A percentile compares a stretch with the other conserved stretches of the same genome.
phyloP scores from a whole-genome alignment of 495 filamentous ascomycete species.

The Penicillium paxilli region DNA sequence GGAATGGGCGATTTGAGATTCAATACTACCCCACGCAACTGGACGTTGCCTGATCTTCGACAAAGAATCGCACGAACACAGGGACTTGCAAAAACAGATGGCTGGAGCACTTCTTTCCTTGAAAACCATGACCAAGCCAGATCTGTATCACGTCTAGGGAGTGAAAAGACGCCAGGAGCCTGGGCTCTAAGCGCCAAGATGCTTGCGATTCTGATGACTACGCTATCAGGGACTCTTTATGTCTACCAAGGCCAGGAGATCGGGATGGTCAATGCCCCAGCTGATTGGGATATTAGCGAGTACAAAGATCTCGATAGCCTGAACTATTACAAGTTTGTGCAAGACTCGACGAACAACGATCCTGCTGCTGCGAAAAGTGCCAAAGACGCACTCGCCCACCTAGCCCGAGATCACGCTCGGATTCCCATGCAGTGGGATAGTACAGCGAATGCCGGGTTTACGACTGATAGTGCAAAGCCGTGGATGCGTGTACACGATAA shows the following conservation, averaged over 20 bases:
- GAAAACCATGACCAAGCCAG: constrained; percentile 46
- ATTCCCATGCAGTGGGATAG: constrained; percentile 64
- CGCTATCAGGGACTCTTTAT: constrained; percentile 51
- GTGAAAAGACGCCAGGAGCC: constrained; percentile 43
- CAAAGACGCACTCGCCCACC: constrained; percentile 39
- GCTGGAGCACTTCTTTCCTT: constrained; percentile 51
- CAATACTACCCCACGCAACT: constrained; percentile 38
- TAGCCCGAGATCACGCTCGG: constrained; percentile 62
- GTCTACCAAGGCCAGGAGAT: constrained; percentile 61
- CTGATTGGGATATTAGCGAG: constrained; percentile 40
- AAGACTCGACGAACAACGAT: constrained; percentile 24
- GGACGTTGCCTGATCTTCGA: constrained; percentile 42
- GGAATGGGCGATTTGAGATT: constrained; percentile 41
- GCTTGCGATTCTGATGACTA: constrained; percentile 51
- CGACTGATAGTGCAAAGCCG: constrained; percentile 33
- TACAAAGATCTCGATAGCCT: constrained; percentile 54
- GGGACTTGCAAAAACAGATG: constrained; percentile 45
- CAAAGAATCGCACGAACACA: constrained; percentile 38
- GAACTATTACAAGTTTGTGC: constrained; percentile 49
- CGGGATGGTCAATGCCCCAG: constrained; percentile 54
- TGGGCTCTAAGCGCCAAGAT: constrained; percentile 51
- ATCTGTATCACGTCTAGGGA: constrained; percentile 44
- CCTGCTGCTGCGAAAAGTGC: constrained; percentile 35
- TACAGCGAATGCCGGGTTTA: constrained; percentile 55
- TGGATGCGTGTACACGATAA: constrained; percentile 63